Conservation (phyloP, 106 monocot species). For the Platanthera guangdongensis region DNA sequence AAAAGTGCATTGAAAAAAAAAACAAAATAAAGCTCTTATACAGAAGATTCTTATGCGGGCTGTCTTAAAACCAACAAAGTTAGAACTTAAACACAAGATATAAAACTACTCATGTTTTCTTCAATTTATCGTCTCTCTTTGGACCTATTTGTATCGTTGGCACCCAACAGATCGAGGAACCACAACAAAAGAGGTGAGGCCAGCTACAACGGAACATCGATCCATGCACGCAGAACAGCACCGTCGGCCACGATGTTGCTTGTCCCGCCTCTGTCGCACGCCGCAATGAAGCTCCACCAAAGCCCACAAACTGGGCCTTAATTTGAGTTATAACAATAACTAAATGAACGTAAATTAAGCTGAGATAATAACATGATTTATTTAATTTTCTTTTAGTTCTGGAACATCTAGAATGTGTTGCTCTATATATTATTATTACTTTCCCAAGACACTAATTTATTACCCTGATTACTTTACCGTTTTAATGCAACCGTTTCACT, state of each 20-base stretch:
- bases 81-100: neutral
- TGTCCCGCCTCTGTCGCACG: too few relatives aligned
- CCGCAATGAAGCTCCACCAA: too few relatives aligned
- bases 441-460: neutral
- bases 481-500: neutral
- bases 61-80: neutral
- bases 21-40: neutral
- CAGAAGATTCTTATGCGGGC: neutral
- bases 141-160: too few relatives aligned
- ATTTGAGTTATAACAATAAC: neutral
- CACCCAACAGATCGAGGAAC: too few relatives aligned
- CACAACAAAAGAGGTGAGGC: too few relatives aligned
- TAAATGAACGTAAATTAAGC: neutral
- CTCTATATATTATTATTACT: neutral
- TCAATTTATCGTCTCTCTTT: neutral
- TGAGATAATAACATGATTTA: neutral
- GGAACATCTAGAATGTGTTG: neutral
- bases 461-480: neutral
- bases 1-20: neutral
- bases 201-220: too few relatives aligned
- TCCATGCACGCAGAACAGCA: too few relatives aligned
- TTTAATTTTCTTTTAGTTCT: neutral
- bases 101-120: neutral
- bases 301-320: too few relatives aligned
- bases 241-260: too few relatives aligned